A percentile compares a stretch with the other conserved stretches of the same genome.
These are phyloP conservation scores for Cardiosporidium cionae DNA, from an alignment of 169 alveolate species.

Conservation along the genomic window DNA sequence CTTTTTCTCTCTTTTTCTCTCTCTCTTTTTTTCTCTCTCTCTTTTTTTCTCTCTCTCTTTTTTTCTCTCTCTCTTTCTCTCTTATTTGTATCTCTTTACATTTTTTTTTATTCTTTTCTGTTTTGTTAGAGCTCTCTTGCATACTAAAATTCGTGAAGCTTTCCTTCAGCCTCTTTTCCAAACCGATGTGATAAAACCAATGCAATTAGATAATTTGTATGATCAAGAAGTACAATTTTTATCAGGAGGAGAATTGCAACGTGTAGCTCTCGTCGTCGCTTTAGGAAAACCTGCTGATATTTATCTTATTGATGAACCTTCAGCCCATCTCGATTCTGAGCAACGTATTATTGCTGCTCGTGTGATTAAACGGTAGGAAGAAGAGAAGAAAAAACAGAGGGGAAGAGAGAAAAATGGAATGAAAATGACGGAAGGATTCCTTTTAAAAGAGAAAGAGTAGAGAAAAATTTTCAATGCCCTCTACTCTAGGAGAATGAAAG, in stretches of 20 bases:
- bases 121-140: constrained; percentile 59
- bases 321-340: constrained; percentile 98
- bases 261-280: constrained; percentile 94
- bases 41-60: background rate
- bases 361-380: constrained; percentile 82
- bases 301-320: constrained; percentile 98
- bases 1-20: too few species aligned
- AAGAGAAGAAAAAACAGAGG: background rate
- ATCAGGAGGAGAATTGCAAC: constrained; percentile 94
- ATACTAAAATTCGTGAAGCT: constrained; percentile 79
- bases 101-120: background rate
- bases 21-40: too few species aligned
- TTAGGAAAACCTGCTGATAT: constrained; percentile 96
- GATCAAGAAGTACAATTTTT: constrained; percentile 88
- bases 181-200: constrained; percentile 94
- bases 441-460: too few species aligned
- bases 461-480: too few species aligned
- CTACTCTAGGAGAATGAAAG: too few species aligned
- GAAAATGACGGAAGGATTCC: too few species aligned
- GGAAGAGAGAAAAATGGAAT: background rate
- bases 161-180: constrained; percentile 85
- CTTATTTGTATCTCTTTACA: background rate
- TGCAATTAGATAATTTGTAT: constrained; percentile 80
- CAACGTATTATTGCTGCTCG: constrained; percentile 97
- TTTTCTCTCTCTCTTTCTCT: background rate